phyloP scores from a whole-genome alignment of 1,284 basidiomycete species.

The Ganoderma boninense region DNA sequence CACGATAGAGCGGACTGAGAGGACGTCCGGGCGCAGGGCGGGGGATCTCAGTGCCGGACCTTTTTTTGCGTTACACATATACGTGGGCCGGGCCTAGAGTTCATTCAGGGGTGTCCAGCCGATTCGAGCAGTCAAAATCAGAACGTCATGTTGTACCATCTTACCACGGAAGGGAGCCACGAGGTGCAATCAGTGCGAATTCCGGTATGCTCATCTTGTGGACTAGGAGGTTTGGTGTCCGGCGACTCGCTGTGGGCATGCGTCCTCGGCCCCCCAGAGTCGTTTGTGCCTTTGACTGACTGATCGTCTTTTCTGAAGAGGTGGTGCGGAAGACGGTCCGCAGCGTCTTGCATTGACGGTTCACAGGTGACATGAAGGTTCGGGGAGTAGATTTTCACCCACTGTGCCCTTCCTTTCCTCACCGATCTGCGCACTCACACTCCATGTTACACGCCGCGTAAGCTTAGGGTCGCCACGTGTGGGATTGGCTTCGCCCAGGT shows the following conservation, averaged over 20 bases:
- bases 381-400: not conserved
- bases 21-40: not conserved
- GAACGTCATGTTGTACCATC: conserved; percentile 2
- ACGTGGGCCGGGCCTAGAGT: not conserved
- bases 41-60: not conserved
- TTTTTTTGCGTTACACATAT: not conserved
- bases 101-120: conserved; percentile 4
- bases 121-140: conserved; percentile 12
- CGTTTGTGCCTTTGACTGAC: not conserved
- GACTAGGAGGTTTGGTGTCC: not conserved
- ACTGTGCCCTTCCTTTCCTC: not conserved
- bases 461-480: not conserved
- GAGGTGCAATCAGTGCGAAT: not conserved
- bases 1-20: conserved; percentile 1
- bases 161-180: not conserved
- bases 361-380: not conserved
- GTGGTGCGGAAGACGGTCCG: not conserved
- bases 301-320: not conserved
- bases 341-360: not conserved
- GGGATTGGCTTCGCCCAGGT: not conserved
- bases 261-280: not conserved
- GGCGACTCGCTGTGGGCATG: not conserved
- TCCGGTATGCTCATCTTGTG: not conserved
- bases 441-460: not conserved
- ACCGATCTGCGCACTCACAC: not conserved